Percentiles rank a stretch among this genome's conserved stretches.
Conservation (phyloP, 768 basidiomycete genomes). For the Cyathus striatus region DNA sequence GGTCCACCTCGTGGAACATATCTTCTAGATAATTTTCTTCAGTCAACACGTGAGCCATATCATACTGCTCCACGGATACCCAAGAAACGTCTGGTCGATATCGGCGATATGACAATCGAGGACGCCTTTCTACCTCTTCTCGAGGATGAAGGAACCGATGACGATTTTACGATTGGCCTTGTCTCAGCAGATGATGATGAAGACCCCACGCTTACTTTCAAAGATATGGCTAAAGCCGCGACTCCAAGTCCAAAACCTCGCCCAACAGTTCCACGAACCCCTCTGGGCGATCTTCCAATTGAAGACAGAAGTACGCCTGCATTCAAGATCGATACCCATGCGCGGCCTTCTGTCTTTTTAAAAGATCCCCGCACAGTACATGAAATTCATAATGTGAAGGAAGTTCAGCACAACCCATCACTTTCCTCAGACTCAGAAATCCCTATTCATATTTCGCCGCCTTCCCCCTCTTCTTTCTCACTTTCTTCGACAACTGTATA, state of each 20-base stretch:
- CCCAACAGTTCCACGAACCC: constrained; percentile 25
- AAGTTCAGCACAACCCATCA: no score
- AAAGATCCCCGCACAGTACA: no score
- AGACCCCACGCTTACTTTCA: constrained; percentile 30
- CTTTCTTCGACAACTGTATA: constrained; percentile 11
- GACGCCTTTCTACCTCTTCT: constrained; percentile 25
- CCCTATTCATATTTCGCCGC: constrained; percentile 13
- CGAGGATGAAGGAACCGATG: constrained; percentile 28
- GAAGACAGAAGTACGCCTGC: no score
- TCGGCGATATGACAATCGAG: constrained; percentile 44
- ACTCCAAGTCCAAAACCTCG: constrained; percentile 22
- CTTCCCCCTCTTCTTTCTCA: constrained; percentile 11
- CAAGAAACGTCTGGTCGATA: constrained; percentile 39
- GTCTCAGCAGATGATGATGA: constrained; percentile 26
- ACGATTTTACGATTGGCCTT: constrained; percentile 12
- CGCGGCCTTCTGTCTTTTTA: no score
- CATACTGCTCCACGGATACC: constrained; percentile 20
- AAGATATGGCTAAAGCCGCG: constrained; percentile 27
- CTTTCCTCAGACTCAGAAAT: constrained; percentile 15
- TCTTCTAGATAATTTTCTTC: constrained; percentile 31
- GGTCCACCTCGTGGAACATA: constrained; percentile 11
- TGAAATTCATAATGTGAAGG: no score
- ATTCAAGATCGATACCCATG: no score
- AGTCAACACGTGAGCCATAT: constrained; percentile 20
- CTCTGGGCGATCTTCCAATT: constrained; percentile 28